A percentile compares a stretch with the other conserved stretches of the same genome.
phyloP scores from a whole-genome alignment of 495 filamentous ascomycete species.

The Pyrenula massariospora region DNA sequence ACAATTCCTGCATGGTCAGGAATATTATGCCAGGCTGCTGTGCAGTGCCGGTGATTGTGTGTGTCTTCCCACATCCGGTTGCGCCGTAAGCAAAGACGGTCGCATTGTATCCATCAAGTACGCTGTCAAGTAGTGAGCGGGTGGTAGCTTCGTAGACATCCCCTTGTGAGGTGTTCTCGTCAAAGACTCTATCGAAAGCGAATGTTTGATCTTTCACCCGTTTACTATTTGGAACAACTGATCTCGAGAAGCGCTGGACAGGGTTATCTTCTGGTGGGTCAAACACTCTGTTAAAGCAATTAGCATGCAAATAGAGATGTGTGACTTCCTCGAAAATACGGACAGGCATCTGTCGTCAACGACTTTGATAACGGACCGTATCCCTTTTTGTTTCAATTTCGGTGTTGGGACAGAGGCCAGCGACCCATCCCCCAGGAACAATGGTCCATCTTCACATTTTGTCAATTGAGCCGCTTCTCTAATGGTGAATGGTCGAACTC shows the following conservation, averaged over 20 bases:
- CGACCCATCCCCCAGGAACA: constrained; percentile 92
- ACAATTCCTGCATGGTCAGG: constrained; percentile 95
- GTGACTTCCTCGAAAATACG: too few relatives aligned
- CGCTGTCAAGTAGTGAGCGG: constrained; percentile 76
- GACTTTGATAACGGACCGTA: constrained; percentile 87
- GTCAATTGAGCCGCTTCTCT: constrained; percentile 57
- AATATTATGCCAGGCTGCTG: constrained; percentile 98
- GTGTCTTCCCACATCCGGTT: constrained; percentile 95
- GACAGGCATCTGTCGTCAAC: constrained; percentile 96
- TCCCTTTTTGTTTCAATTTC: constrained; percentile 74
- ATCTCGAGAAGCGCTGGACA: constrained; percentile 79
- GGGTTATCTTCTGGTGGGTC: constrained; percentile 96
- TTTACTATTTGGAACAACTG: constrained; percentile 74
- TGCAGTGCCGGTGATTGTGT: constrained; percentile 91
- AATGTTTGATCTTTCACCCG: constrained; percentile 97
- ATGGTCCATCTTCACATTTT: constrained; percentile 70
- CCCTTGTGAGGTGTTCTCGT: constrained; percentile 84
- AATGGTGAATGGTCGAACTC: constrained; percentile 83
- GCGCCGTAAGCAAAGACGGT: constrained; percentile 98
- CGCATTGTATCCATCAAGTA: constrained; percentile 95
- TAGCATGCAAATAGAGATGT: not conserved
- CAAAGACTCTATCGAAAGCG: constrained; percentile 91
- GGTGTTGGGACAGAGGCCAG: constrained; percentile 70
- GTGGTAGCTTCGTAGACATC: constrained; percentile 97
- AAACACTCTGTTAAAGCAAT: constrained; percentile 58